Evolutionary conservation across 305 asterid genomes (phyloP), one percentile per base, ranked within the genome.

Genomic region (Fraxinus sp.): DNA sequence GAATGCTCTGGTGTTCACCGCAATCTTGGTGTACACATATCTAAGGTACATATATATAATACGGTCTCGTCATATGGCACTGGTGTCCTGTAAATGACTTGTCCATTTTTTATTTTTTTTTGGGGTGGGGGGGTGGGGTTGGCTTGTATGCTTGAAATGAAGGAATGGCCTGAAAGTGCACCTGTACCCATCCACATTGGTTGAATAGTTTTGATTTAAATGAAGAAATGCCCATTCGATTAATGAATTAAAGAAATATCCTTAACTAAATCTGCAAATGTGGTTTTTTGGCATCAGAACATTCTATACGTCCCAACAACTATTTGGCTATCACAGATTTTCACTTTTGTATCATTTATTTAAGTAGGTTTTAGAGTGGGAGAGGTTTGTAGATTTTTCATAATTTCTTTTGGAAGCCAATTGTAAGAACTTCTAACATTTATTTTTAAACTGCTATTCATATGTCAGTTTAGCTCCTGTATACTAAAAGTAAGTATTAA

Each of bases 1-100:
- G 99, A 97, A 86, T 97, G 99, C 89, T 97, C 99, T 0, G 99
- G 99, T 24, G 99, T 97, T 84, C 99, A 97, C 85, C 98, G 99
- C 79, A 97, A 97, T 86, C 98, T 97, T 79, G 99, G 99, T 37
- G 99, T 95, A 82, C 99, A 97, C 90, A 92, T 97, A 88, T 97
- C 99, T 77, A 97, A 97, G 99, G 99, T 97, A 90, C 77, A 64
- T 28, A 66, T 59, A 79, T 22, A 70, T 81, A 52, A 14, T 82
- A 37, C 36, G 20, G 18, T 49, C 64, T 49, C 24, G 37, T 71
- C 79, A 30, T 18, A 24, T 55, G 73, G 37, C 44, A 16, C 80
- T 9, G 18, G 24, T 18, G 44, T 77, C 70, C 33, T 77, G 80
- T 77, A 59, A 32, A 49, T 26, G 33, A 49, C 59, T 13, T 16